A percentile compares a stretch with the other conserved stretches of the same genome.
Conservation (phyloP, 163 green algal species). For the Volvox carteri region DNA sequence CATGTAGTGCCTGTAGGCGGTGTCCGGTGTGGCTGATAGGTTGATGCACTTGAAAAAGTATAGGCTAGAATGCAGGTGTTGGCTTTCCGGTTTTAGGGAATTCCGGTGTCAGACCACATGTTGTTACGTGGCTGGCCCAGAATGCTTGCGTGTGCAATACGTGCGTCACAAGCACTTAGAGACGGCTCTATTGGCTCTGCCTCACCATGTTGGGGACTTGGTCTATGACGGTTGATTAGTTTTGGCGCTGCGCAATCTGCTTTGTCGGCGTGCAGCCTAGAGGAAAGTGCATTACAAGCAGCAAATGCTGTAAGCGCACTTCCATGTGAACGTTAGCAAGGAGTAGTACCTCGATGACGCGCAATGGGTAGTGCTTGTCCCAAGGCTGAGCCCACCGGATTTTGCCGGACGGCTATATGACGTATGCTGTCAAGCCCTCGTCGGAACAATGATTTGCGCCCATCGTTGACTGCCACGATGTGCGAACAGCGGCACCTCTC, state of each 20-base stretch:
- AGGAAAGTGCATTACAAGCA: background rate
- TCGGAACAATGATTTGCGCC: too few relatives aligned
- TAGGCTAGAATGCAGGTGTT: slow-evolving; percentile 35
- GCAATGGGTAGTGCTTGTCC: too few relatives aligned
- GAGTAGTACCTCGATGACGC: too few relatives aligned
- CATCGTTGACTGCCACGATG: too few relatives aligned
- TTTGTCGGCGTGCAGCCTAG: background rate
- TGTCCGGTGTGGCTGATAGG: background rate
- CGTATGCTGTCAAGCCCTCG: too few relatives aligned
- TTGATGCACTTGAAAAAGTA: background rate
- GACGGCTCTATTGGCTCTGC: background rate
- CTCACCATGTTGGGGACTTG: background rate
- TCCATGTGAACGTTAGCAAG: too few relatives aligned
- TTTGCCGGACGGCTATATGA: too few relatives aligned
- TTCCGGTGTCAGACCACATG: background rate
- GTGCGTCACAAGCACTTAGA: background rate
- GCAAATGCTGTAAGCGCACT: background rate
- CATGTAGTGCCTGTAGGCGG: slow-evolving; percentile 14
- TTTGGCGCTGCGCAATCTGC: background rate
- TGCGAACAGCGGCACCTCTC: too few relatives aligned
- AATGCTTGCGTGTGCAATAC: background rate
- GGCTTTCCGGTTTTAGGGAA: background rate
- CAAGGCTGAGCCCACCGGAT: too few relatives aligned
- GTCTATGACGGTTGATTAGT: background rate
- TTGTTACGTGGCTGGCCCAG: background rate